Base-by-base conservation (phyloP, 768 basidiomycete species). In the Candolleomyces aberdarensis region DNA sequence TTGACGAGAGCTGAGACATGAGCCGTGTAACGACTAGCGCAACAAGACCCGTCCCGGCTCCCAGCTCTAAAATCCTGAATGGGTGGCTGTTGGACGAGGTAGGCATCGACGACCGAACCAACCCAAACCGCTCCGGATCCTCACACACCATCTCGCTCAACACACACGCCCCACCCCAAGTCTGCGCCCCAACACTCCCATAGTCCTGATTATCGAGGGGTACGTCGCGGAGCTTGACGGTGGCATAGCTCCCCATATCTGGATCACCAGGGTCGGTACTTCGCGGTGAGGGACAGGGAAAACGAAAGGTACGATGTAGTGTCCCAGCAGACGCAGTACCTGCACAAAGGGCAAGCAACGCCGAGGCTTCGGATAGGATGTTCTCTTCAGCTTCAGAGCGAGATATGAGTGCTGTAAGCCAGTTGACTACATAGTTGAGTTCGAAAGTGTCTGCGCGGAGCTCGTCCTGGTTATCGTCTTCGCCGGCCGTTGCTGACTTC, bases 81-180 rank as follows among this genome's bases (percentile, higher is more conserved):
- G 61, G 41, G 22, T 22, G 10, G 40, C 36, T 29, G 20, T n/a
- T 32, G 11, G 20, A 19, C 44, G n/a, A 3, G 26, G 26, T 26
- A 26, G 26, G 3, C 26, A 3, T 26, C 2, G 14, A 14, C 17
- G 22, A 29, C 11, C 26, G 56, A 59, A 39, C 60, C 50, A 68
- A 68, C 9, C 81, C 82, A 67, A 88, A 92, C 29, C 63, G 63
- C 3, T 64, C 67, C 0, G 92, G 89, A 32, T 77, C 69, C 31
- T 85, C 79, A 3, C 82, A 82, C 44, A 94, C 83, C 73, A 86
- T 81, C 68, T 92, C 88, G 0, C 92, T 84, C 58, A 96, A 78
- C 7, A 95, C 83, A 64, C 88, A 92, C 3, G 91, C 88, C 10
- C 88, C 85, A 3, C 92, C 92, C 94, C 93, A 96, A 0, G 92